Conservation (phyloP, 352 stramenopile genomes). For the Phytophthora pseudosyringae region DNA sequence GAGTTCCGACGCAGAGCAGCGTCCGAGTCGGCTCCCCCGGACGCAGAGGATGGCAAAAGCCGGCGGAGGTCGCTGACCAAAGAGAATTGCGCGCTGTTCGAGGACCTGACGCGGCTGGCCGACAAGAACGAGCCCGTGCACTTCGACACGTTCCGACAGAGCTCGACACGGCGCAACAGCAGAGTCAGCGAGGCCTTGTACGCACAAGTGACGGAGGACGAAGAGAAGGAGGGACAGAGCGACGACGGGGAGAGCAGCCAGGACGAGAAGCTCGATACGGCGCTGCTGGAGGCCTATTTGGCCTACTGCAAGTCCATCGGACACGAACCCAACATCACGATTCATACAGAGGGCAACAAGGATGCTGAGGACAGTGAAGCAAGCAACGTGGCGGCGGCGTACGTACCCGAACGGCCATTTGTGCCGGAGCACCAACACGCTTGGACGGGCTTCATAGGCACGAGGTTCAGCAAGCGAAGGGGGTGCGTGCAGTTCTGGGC, state of each 20-base stretch:
- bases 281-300: constrained; percentile 94
- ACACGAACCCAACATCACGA: constrained; percentile 78
- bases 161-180: constrained; percentile 24
- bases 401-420: constrained; percentile 29
- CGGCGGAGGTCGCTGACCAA: constrained; percentile 22
- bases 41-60: neutral
- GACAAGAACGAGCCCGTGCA: constrained; percentile 59
- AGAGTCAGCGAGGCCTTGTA: constrained; percentile 12
- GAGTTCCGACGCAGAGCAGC: constrained; percentile 24
- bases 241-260: constrained; percentile 26
- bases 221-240: neutral
- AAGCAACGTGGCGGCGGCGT: constrained; percentile 24
- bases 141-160: constrained; percentile 52
- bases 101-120: constrained; percentile 52
- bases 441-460: constrained; percentile 58
- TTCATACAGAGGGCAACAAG: constrained; percentile 63
- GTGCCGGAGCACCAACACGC: constrained; percentile 43
- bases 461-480: constrained; percentile 39
- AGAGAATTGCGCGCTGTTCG: constrained; percentile 51
- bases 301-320: constrained; percentile 92
- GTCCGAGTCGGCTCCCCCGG: constrained; percentile 21
- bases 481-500: constrained; percentile 39
- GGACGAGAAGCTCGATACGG: constrained; percentile 88
- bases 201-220: neutral
- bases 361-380: constrained; percentile 28